Conservation (phyloP, 371 early-diverging fungal species). For the Nematocida minor region DNA sequence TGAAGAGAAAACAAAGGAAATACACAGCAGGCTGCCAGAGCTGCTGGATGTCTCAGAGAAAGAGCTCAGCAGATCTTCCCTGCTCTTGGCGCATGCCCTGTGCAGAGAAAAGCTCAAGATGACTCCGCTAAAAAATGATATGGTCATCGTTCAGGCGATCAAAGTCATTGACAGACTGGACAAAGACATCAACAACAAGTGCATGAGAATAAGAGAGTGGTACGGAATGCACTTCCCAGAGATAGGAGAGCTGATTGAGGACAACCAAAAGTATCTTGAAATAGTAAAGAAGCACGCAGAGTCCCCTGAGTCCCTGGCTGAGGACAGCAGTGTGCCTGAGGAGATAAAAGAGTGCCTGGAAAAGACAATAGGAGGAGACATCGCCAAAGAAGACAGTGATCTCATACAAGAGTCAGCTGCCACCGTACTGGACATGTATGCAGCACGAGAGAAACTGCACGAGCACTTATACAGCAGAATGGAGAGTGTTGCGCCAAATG, state of each 20-base stretch:
- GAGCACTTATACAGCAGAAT: constrained; percentile 79
- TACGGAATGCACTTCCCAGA: constrained; percentile 85
- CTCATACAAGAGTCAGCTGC: constrained; percentile 74
- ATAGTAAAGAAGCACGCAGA: constrained; percentile 64
- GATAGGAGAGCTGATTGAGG: constrained; percentile 72
- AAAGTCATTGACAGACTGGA: constrained; percentile 80
- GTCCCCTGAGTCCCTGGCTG: constrained; percentile 29
- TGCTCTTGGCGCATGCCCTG: constrained; percentile 37
- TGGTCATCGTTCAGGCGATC: constrained; percentile 86
- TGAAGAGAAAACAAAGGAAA: not conserved
- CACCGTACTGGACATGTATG: constrained; percentile 74
- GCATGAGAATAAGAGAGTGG: constrained; percentile 90
- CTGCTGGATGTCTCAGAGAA: constrained; percentile 21
- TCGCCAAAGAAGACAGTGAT: constrained; percentile 75
- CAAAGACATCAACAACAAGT: constrained; percentile 86
- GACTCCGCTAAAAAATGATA: constrained; percentile 66
- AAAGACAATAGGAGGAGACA: constrained; percentile 80
- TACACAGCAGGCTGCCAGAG: constrained; percentile 34
- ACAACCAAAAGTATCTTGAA: constrained; percentile 72
- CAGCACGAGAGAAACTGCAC: constrained; percentile 77
- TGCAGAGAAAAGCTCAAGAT: constrained; percentile 27
- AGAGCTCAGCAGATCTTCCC: constrained; percentile 14
- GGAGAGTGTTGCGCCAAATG: constrained; percentile 80
- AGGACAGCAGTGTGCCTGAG: not conserved
- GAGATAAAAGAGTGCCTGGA: not conserved